Evolutionary conservation across 208 protist genomes (phyloP).

Genomic region (Acanthamoeba royreba): DNA sequence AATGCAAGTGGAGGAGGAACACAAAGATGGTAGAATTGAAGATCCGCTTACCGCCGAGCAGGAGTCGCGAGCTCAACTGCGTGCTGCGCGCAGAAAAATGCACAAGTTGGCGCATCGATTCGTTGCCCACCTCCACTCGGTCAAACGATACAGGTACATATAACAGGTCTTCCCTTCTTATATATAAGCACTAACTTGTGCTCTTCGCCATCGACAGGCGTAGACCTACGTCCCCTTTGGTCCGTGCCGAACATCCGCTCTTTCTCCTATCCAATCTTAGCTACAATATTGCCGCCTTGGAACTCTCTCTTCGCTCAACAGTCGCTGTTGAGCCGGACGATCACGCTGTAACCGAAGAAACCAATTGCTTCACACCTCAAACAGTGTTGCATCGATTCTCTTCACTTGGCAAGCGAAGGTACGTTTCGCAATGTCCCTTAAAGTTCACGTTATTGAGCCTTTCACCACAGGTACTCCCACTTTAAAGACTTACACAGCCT

Average conservation of each 20-base stretch:
- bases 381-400: neutral
- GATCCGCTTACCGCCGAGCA: too few relatives aligned
- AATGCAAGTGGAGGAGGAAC: neutral
- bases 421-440: neutral
- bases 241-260: neutral
- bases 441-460: neutral
- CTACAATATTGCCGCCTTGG: neutral
- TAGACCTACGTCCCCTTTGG: neutral
- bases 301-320: neutral
- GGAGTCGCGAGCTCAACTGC: too few relatives aligned
- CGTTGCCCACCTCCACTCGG: neutral
- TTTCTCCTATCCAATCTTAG: neutral
- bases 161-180: neutral
- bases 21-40: too few relatives aligned
- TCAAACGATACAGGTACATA: neutral
- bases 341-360: neutral
- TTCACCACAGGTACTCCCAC: neutral
- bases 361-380: neutral
- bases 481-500: neutral
- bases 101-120: neutral
- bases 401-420: neutral
- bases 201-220: too few relatives aligned
- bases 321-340: neutral
- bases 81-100: neutral
- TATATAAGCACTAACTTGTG: too few relatives aligned